phyloP scores from a whole-genome alignment of 371 early-diverging fungal genomes.

The Mortierella sp. region DNA sequence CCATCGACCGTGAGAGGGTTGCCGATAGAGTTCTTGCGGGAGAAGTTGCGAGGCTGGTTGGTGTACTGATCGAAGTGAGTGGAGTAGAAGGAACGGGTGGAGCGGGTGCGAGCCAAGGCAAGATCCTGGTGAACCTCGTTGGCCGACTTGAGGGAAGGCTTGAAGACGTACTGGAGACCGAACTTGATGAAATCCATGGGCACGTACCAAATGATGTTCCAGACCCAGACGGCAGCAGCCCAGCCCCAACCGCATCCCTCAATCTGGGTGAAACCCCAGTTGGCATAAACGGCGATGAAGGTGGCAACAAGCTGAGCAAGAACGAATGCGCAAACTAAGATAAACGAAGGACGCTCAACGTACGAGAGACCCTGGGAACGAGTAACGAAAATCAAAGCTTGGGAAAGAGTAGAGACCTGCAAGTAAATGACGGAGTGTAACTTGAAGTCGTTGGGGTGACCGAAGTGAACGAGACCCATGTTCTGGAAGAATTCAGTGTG shows the following conservation, averaged over 20 bases:
- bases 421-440: constrained; percentile 70
- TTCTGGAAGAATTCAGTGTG: constrained; percentile 63
- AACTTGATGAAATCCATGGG: constrained; percentile 84
- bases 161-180: constrained; percentile 70
- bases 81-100: constrained; percentile 68
- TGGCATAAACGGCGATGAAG: constrained; percentile 71
- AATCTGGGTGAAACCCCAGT: constrained; percentile 73
- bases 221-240: constrained; percentile 81
- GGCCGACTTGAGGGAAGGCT: constrained; percentile 63
- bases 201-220: constrained; percentile 83
- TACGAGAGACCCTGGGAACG: constrained; percentile 74
- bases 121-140: constrained; percentile 56
- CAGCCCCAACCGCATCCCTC: constrained; percentile 70
- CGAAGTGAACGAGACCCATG: constrained; percentile 57
- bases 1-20: constrained; percentile 61
- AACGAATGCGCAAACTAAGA: constrained; percentile 66
- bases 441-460: constrained; percentile 58
- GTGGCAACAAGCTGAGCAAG: constrained; percentile 71
- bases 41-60: constrained; percentile 64
- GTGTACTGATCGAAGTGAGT: constrained; percentile 62
- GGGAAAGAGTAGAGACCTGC: constrained; percentile 71
- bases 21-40: constrained; percentile 59
- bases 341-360: constrained; percentile 68
- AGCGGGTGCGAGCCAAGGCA: constrained; percentile 64
- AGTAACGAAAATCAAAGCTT: constrained; percentile 72